These are phyloP conservation scores for Vaccinium corymbosum DNA, from an alignment of 148 eudicot genomes.

Conservation along the genomic window DNA sequence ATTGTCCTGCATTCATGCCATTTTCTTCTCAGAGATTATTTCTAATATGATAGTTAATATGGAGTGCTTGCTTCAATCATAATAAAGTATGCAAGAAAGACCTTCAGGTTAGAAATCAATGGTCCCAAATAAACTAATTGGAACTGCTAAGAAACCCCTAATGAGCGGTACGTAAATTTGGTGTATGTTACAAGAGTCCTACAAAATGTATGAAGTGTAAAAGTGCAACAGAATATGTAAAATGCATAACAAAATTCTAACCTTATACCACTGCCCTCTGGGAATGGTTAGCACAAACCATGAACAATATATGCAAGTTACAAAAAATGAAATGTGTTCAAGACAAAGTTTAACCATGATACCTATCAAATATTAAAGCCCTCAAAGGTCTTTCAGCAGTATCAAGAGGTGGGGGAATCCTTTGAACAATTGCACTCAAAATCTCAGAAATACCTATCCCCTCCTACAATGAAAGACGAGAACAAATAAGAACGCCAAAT, in stretches of 20 bases:
- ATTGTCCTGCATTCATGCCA: not conserved
- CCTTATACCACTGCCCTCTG: not conserved
- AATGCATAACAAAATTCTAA: not conserved
- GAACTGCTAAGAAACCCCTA: not conserved
- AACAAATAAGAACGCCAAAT: slow-evolving; percentile 11
- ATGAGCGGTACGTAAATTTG: not conserved
- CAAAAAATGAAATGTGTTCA: not conserved
- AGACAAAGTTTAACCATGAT: slow-evolving; percentile 16
- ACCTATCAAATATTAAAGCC: slow-evolving; percentile 98
- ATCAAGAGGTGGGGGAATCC: slow-evolving; percentile 76
- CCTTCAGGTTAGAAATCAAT: not conserved
- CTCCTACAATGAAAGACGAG: slow-evolving; percentile 54
- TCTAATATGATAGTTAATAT: not conserved
- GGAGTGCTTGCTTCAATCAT: not conserved
- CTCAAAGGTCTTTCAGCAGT: slow-evolving; percentile 70
- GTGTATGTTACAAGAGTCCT: not conserved
- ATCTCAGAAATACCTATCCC: slow-evolving; percentile 90
- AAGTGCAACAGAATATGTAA: not conserved
- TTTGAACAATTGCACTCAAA: slow-evolving; percentile 76
- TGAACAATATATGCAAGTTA: not conserved
- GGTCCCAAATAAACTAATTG: not conserved
- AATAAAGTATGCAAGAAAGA: not conserved
- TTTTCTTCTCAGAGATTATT: not conserved
- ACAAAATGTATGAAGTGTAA: not conserved
- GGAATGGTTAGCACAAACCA: not conserved